phyloP scores from a whole-genome alignment of 2,329 filamentous ascomycete genomes.

The Rutstroemia sp. region DNA sequence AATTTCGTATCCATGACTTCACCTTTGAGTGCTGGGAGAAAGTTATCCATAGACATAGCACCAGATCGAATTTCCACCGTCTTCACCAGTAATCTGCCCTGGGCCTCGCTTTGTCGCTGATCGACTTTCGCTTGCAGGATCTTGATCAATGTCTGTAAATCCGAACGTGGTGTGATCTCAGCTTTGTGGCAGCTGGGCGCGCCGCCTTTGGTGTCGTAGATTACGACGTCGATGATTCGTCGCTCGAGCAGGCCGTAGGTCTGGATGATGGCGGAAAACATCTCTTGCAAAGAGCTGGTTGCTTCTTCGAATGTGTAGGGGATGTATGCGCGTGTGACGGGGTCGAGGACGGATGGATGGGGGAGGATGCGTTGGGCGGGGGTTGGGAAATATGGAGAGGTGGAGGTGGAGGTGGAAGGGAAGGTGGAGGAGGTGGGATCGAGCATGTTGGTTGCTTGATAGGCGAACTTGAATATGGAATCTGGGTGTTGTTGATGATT shows the following conservation, averaged over 20 bases:
- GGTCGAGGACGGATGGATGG: not conserved
- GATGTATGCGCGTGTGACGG: not conserved
- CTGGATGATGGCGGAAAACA: not conserved
- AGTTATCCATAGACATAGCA: not conserved
- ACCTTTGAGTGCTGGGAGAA: conserved; percentile 3
- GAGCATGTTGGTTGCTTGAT: too few species aligned
- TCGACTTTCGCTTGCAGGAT: not conserved
- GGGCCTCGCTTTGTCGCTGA: not conserved
- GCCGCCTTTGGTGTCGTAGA: conserved; percentile 2
- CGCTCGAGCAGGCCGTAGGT: not conserved
- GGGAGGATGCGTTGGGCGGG: not conserved
- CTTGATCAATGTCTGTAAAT: not conserved
- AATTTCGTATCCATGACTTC: not conserved
- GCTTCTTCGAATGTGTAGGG: not conserved
- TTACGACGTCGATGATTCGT: not conserved
- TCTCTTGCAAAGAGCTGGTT: not conserved
- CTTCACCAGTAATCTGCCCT: not conserved
- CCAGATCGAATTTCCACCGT: conserved; percentile 2
- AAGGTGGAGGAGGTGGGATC: too few species aligned
- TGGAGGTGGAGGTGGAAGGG: not conserved
- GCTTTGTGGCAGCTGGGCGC: not conserved
- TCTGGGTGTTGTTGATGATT: too few species aligned
- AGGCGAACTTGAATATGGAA: too few species aligned
- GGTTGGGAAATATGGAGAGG: not conserved
- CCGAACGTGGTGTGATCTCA: not conserved